Evolutionary conservation across 352 stramenopile species (phyloP).

Genomic region (Phytophthora ohioensis): DNA sequence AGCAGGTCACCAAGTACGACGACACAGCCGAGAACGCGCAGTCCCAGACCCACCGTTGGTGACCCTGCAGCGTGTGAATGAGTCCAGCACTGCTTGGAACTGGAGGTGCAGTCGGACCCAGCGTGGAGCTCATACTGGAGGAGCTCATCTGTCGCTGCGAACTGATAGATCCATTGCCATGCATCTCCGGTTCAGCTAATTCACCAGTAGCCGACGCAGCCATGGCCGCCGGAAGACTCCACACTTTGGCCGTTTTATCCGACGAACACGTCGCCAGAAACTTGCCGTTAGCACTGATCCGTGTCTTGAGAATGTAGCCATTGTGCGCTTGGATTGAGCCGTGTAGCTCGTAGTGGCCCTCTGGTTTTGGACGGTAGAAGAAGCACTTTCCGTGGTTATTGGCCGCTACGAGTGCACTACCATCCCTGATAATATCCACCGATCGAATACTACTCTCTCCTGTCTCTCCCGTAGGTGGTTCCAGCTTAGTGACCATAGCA

Average conservation of each 20-base stretch:
- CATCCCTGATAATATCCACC: constrained; percentile 94
- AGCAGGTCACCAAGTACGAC: constrained; percentile 97
- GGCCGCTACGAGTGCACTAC: constrained; percentile 90
- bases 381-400: constrained; percentile 97
- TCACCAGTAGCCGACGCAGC: constrained; percentile 30
- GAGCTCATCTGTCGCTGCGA: constrained; percentile 43
- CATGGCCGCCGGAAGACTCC: constrained; percentile 60
- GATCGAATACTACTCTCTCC: constrained; percentile 90
- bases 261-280: constrained; percentile 94
- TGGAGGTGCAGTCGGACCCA: constrained; percentile 29
- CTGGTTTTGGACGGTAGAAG: constrained; percentile 85
- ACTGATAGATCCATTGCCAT: constrained; percentile 42
- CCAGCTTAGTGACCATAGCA: constrained; percentile 68
- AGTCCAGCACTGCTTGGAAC: constrained; percentile 54
- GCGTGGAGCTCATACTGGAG: constrained; percentile 43
- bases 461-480: constrained; percentile 57
- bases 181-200: constrained; percentile 31
- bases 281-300: constrained; percentile 87
- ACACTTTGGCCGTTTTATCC: constrained; percentile 95
- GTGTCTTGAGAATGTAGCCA: constrained; percentile 92
- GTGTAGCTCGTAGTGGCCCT: constrained; percentile 73
- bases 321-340: constrained; percentile 88
- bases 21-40: constrained; percentile 98
- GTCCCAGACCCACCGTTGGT: constrained; percentile 99
- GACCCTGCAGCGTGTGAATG: constrained; percentile 84